These are phyloP conservation scores for Pichia sp. DNA, from an alignment of 1,139 yeast species.

Conservation along the genomic window DNA sequence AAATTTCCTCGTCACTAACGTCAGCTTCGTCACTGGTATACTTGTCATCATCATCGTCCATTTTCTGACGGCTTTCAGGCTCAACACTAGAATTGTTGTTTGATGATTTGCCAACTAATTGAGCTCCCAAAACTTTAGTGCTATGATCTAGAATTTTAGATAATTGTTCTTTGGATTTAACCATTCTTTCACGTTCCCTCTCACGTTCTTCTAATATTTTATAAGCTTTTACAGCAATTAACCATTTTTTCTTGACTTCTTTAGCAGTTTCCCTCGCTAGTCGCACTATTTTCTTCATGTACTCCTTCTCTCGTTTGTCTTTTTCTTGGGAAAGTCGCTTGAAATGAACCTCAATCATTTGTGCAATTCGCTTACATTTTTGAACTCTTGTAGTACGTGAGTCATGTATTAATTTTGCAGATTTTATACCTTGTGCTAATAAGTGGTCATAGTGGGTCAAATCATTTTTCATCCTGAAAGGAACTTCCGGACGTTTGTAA, in stretches of 20 bases:
- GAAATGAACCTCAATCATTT: constrained; percentile 83
- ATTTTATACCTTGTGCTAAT: constrained; percentile 67
- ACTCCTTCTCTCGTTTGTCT: constrained; percentile 70
- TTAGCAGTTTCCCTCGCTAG: constrained; percentile 76
- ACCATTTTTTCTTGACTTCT: constrained; percentile 90
- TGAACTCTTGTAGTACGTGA: constrained; percentile 61
- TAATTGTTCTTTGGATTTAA: constrained; percentile 81
- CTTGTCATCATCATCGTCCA: constrained; percentile 23
- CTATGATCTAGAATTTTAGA: constrained; percentile 89
- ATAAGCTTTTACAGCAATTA: constrained; percentile 81
- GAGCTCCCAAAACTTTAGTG: constrained; percentile 84
- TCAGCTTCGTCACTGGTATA: constrained; percentile 21
- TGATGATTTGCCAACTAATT: constrained; percentile 43
- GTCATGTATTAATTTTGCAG: constrained; percentile 69
- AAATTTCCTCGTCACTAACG: constrained; percentile 24
- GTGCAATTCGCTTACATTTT: constrained; percentile 70
- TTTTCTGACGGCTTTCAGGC: constrained; percentile 16
- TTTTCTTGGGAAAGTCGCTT: constrained; percentile 84
- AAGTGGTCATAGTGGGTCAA: constrained; percentile 69
- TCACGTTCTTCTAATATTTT: constrained; percentile 48
- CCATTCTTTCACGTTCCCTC: constrained; percentile 65
- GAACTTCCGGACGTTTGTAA: constrained; percentile 40
- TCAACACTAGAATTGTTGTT: constrained; percentile 20
- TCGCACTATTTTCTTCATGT: constrained; percentile 61
- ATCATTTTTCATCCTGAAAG: constrained; percentile 39